Conservation (phyloP, 768 basidiomycete species). For the Trametes gibbosa region DNA sequence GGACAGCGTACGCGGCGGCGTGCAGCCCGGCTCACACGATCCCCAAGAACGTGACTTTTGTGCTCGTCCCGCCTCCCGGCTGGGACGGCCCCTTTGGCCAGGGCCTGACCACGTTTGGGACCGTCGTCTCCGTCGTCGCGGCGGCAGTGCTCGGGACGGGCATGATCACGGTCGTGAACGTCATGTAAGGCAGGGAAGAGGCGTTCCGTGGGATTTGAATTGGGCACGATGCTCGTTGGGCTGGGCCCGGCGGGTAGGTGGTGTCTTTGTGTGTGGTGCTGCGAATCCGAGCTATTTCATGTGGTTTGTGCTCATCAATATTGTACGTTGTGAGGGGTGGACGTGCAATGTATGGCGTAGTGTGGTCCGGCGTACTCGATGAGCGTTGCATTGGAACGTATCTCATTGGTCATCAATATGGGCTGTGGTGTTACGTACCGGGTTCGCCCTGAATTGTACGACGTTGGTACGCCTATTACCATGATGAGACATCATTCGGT, state of each 20-base stretch:
- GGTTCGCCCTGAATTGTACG: no score
- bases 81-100: conserved; percentile 64
- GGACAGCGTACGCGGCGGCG: conserved; percentile 53
- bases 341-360: not conserved
- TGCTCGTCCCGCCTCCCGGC: conserved; percentile 43
- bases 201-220: not conserved
- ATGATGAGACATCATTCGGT: no score
- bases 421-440: no score
- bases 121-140: conserved; percentile 42
- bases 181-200: conserved; percentile 35
- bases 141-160: conserved; percentile 49
- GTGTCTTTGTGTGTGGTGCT: not conserved
- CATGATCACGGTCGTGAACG: conserved; percentile 51
- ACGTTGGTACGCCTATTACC: no score
- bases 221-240: not conserved
- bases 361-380: not conserved
- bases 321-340: no score
- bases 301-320: no score
- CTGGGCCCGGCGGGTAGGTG: not conserved
- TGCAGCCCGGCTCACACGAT: conserved; percentile 45
- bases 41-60: conserved; percentile 33
- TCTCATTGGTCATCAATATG: no score
- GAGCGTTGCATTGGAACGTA: no score
- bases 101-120: conserved; percentile 42
- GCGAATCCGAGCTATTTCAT: not conserved